Conservation (phyloP, 1,139 yeast species). For the Ogataea hybrid region DNA sequence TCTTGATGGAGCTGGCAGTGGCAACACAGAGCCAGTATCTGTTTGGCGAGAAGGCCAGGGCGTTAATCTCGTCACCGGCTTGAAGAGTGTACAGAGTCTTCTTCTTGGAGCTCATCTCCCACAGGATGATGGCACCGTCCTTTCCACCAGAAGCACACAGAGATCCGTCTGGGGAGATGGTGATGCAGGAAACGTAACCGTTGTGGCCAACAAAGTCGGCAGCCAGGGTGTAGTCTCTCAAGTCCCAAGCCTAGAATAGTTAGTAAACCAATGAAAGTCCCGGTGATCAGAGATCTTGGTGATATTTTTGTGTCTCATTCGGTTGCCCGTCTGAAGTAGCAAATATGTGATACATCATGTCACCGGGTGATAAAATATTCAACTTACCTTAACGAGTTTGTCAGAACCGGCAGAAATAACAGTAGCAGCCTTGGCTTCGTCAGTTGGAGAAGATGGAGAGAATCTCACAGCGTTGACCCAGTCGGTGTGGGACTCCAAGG, state of each 20-base stretch:
- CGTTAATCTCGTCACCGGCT: conserved; percentile 96
- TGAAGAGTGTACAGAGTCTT: conserved; percentile 89
- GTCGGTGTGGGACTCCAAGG: conserved; percentile 95
- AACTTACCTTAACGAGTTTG: conserved; percentile 97
- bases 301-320: conserved; percentile 96
- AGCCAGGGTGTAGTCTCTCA: conserved; percentile 66
- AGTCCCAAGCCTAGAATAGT: conserved; percentile 81
- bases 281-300: conserved; percentile 95
- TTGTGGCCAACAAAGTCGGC: conserved; percentile 99
- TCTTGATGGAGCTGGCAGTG: conserved; percentile 96
- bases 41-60: conserved; percentile 99
- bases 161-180: conserved; percentile 99
- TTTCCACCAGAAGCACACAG: conserved; percentile 99
- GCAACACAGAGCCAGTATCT: conserved; percentile 99
- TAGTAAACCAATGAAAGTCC: conserved; percentile 17
- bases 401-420: conserved; percentile 99
- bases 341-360: conserved; percentile 80
- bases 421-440: conserved; percentile 46
- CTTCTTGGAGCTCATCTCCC: conserved; percentile 94
- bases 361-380: conserved; percentile 10
- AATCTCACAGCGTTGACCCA: conserved; percentile 99
- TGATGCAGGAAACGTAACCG: conserved; percentile 97
- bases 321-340: conserved; percentile 96
- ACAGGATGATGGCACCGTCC: conserved; percentile 98
- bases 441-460: conserved; percentile 49